Conservation (phyloP, 2,329 filamentous ascomycete genomes). For the Coniochaeta hoffmannii region DNA sequence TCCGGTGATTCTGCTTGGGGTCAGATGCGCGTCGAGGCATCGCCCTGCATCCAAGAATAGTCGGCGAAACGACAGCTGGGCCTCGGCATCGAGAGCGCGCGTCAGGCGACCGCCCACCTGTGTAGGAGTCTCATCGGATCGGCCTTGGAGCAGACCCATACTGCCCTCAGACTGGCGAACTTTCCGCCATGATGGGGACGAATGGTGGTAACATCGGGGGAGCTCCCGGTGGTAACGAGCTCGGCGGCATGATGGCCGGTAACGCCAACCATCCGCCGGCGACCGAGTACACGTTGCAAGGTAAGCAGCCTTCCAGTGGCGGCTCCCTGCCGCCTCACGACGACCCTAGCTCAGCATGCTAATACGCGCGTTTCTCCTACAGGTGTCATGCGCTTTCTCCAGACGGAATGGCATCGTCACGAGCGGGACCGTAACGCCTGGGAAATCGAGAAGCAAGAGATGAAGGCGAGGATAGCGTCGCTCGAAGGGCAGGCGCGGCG, state of each 20-base stretch:
- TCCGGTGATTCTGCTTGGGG: neutral
- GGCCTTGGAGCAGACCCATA: too few relatives aligned
- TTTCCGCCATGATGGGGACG: constrained; percentile 27
- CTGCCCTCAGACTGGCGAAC: constrained; percentile 7
- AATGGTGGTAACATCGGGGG: constrained; percentile 28
- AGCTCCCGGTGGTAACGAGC: constrained; percentile 35
- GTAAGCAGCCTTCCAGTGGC: constrained; percentile 16
- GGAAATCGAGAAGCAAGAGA: constrained; percentile 98
- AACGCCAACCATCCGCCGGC: constrained; percentile 46
- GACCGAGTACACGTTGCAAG: constrained; percentile 57
- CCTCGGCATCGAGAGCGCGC: neutral
- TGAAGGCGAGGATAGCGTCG: constrained; percentile 94
- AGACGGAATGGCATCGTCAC: constrained; percentile 98
- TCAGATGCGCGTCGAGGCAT: neutral
- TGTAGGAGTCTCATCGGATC: too few relatives aligned
- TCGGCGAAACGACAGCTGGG: neutral
- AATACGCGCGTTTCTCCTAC: neutral
- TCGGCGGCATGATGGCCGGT: constrained; percentile 31
- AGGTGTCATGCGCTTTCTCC: constrained; percentile 99
- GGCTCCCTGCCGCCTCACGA: neutral
- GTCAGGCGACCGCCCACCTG: neutral
- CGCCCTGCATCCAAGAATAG: neutral
- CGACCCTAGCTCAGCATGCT: constrained; percentile 1
- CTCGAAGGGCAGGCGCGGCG: constrained; percentile 85
- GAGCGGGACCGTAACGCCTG: constrained; percentile 96